Conservation (phyloP, 1,284 basidiomycete species). For the Apiotrichum mycotoxinovorans region DNA sequence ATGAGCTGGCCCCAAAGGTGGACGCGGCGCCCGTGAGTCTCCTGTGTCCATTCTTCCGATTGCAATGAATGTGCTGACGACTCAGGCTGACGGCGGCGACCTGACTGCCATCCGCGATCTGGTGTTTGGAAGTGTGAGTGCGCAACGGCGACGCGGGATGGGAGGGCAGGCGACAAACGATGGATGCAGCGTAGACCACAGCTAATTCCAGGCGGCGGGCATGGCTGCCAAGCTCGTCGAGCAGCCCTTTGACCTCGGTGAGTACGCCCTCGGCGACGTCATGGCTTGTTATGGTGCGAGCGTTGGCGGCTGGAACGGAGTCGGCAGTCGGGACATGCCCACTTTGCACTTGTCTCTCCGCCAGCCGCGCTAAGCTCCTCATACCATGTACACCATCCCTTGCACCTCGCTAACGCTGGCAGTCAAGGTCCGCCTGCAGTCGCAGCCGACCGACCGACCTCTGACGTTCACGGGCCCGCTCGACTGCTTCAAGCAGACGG, state of each 20-base stretch:
- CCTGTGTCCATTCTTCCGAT: too few species aligned
- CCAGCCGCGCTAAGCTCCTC: too few species aligned
- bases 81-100: too few species aligned
- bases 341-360: neutral
- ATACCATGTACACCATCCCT: too few species aligned
- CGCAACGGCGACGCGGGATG: neutral
- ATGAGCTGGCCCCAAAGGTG: too few species aligned
- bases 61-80: neutral
- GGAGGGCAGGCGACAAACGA: neutral
- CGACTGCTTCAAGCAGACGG: slow-evolving; percentile 76
- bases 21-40: too few species aligned
- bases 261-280: too few species aligned
- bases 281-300: too few species aligned
- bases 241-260: slow-evolving; percentile 76
- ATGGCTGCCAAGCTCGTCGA: slow-evolving; percentile 78
- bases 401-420: neutral
- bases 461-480: slow-evolving; percentile 71
- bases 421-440: slow-evolving; percentile 73
- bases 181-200: neutral
- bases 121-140: slow-evolving; percentile 52
- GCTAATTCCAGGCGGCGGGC: slow-evolving; percentile 60
- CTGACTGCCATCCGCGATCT: slow-evolving; percentile 49
- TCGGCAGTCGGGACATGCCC: slow-evolving; percentile 2
- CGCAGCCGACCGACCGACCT: slow-evolving; percentile 70
- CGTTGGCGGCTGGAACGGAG: neutral